These are phyloP conservation scores for Vicia sativa DNA, from an alignment of 306 rosid genomes.

Conservation along the genomic window DNA sequence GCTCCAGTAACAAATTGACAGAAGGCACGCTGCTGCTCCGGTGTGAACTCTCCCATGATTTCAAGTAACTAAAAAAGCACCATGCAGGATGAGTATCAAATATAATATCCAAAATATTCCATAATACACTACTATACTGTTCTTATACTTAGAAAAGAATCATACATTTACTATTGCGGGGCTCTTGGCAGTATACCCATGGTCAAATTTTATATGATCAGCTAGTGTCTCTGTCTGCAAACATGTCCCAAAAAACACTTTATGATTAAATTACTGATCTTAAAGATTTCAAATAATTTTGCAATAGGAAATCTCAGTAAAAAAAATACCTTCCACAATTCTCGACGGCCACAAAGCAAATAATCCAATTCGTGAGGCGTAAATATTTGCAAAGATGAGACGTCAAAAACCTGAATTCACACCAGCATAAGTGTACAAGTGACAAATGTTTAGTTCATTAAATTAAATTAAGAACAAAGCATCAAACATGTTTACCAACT, in stretches of 20 bases:
- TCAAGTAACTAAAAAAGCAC: conserved; percentile 41
- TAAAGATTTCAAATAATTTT: conserved; percentile 25
- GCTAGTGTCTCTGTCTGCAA: conserved; percentile 86
- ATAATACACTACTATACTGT: conserved; percentile 21
- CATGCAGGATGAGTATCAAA: conserved; percentile 14
- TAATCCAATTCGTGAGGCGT: conserved; percentile 90
- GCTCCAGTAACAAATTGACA: conserved; percentile 99
- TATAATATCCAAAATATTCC: conserved; percentile 23
- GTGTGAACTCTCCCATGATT: conserved; percentile 53
- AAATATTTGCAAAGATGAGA: conserved; percentile 78
- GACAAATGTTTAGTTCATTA: conserved; percentile 29
- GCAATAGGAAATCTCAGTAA: background rate
- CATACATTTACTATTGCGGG: conserved; percentile 89
- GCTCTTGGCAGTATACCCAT: conserved; percentile 97
- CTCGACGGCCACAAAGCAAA: conserved; percentile 95
- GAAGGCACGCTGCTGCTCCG: conserved; percentile 92
- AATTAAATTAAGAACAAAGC: conserved; percentile 10
- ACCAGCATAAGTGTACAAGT: conserved; percentile 19
- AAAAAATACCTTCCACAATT: conserved; percentile 86
- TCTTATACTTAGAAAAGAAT: conserved; percentile 8
- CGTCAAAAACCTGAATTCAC: conserved; percentile 79
- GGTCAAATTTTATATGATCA: conserved; percentile 96
- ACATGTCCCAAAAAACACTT: background rate
- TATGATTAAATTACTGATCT: background rate
- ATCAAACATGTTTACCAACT: conserved; percentile 16